Percentiles rank a stretch among this genome's conserved stretches.
phyloP scores from a whole-genome alignment of 805 yeast genomes.

The Cyberlindnera mycetangii region DNA sequence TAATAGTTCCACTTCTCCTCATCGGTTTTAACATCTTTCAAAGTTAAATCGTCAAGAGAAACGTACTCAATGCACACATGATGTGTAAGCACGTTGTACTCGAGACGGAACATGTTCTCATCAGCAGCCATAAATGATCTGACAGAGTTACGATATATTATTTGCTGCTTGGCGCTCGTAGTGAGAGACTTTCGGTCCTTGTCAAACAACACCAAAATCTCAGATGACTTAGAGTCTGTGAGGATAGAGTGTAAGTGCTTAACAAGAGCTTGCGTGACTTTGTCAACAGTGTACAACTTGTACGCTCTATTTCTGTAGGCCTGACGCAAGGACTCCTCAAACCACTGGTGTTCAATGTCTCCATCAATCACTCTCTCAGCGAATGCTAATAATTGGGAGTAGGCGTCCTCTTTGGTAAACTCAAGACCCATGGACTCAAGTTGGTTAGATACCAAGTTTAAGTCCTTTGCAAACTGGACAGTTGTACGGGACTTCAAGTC shows the following conservation, averaged over 20 bases:
- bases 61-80: conserved; percentile 74
- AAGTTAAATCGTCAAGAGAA: conserved; percentile 83
- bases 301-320: conserved; percentile 92
- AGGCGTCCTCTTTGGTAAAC: conserved; percentile 67
- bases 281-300: conserved; percentile 88
- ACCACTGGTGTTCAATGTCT: conserved; percentile 89
- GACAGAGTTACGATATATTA: conserved; percentile 83
- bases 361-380: conserved; percentile 82
- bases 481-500: conserved; percentile 64
- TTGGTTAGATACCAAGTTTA: conserved; percentile 77
- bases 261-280: conserved; percentile 76
- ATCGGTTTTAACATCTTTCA: conserved; percentile 62
- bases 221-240: conserved; percentile 76
- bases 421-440: conserved; percentile 77
- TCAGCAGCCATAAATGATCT: conserved; percentile 78
- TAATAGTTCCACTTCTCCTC: conserved; percentile 92
- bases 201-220: conserved; percentile 78
- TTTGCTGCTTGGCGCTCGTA: conserved; percentile 84
- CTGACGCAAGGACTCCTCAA: conserved; percentile 93
- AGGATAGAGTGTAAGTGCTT: conserved; percentile 87
- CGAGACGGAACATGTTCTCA: conserved; percentile 90
- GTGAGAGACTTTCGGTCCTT: conserved; percentile 61
- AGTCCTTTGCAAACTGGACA: conserved; percentile 81
- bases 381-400: conserved; percentile 71
- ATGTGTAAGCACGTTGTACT: conserved; percentile 52